Percentiles rank a stretch among this genome's conserved stretches.
These are phyloP conservation scores for Penicillium sp. DNA, from an alignment of 2,329 filamentous ascomycete species.

Conservation along the genomic window DNA sequence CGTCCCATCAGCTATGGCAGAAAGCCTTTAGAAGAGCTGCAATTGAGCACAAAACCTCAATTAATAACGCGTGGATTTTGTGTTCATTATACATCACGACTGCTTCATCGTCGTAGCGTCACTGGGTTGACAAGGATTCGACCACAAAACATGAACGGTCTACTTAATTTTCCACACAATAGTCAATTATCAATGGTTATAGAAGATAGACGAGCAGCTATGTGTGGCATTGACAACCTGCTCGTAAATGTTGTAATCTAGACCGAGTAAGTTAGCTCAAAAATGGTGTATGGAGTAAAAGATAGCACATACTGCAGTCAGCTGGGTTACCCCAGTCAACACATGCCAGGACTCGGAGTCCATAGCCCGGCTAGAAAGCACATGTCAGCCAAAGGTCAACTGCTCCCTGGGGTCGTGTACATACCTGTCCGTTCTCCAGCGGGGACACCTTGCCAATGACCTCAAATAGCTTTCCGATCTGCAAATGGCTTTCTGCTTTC, in stretches of 20 bases:
- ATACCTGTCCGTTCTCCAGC: constrained; percentile 42
- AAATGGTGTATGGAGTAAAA: not conserved
- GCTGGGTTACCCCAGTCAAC: constrained; percentile 46
- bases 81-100: too few relatives aligned
- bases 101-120: too few relatives aligned
- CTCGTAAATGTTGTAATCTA: constrained; percentile 75
- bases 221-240: constrained; percentile 86
- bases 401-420: not conserved
- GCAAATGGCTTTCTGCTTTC: constrained; percentile 58
- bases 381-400: not conserved
- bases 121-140: too few relatives aligned
- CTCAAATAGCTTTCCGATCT: constrained; percentile 49
- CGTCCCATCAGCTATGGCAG: too few relatives aligned
- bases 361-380: constrained; percentile 35
- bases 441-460: constrained; percentile 49
- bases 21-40: too few relatives aligned
- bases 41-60: too few relatives aligned
- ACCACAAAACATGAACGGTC: not conserved
- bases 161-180: not conserved
- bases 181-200: constrained; percentile 48
- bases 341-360: constrained; percentile 43
- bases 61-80: too few relatives aligned
- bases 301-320: constrained; percentile 37
- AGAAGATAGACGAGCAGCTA: constrained; percentile 78
- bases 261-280: not conserved